These are phyloP conservation scores for Pleurotus pulmonarius DNA, from an alignment of 768 basidiomycete genomes.

Conservation along the genomic window DNA sequence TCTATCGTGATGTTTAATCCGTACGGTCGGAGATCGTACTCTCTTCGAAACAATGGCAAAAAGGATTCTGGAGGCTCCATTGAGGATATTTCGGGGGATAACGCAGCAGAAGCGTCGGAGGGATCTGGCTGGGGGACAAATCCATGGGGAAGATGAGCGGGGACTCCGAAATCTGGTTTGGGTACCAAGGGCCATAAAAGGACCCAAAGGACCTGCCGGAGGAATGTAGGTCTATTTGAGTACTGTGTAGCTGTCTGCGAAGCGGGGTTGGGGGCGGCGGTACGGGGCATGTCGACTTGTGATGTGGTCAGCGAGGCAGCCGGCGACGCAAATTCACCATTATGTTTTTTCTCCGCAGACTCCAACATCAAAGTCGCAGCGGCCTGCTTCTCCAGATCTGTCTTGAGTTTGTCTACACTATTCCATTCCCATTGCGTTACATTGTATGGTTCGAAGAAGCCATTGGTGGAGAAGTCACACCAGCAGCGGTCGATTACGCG, in stretches of 20 bases:
- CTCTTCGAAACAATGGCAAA: constrained; percentile 34
- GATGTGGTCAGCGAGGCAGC: constrained; percentile 7
- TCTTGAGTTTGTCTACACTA: constrained; percentile 49
- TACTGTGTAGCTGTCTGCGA: neutral
- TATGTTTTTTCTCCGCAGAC: constrained; percentile 9
- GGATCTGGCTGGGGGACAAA: neutral
- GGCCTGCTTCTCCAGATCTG: constrained; percentile 34
- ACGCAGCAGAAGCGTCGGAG: neutral
- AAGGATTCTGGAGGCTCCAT: constrained; percentile 5
- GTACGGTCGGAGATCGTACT: constrained; percentile 71
- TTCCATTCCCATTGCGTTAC: constrained; percentile 69
- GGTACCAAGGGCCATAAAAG: constrained; percentile 1
- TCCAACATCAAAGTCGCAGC: constrained; percentile 17
- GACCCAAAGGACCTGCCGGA: neutral
- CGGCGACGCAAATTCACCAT: constrained; percentile 9
- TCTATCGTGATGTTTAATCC: constrained; percentile 74
- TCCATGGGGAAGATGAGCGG: neutral
- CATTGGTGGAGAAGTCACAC: constrained; percentile 69
- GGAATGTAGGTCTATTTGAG: neutral
- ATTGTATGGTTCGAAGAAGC: constrained; percentile 76
- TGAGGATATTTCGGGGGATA: neutral
- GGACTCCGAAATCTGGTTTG: neutral
- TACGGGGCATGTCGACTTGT: neutral
- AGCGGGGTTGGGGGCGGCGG: neutral
- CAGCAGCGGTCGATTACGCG: constrained; percentile 78